Base-by-base conservation (phyloP, 176 grass and related monocot genomes). In the Triticum timopheevii region DNA sequence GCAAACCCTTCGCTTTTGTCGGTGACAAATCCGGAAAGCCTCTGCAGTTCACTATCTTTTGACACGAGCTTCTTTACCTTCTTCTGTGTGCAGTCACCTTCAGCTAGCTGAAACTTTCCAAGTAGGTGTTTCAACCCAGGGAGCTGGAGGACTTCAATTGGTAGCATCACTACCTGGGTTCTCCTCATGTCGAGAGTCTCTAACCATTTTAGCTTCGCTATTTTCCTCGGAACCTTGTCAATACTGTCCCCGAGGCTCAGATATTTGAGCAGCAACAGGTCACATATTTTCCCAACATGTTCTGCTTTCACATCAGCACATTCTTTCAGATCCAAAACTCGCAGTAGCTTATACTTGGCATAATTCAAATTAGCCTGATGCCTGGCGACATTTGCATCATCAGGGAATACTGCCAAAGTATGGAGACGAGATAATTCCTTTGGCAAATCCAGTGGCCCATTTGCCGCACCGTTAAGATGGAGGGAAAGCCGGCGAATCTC, bases 121-220 rank as follows among this genome's bases (percentile, higher is more conserved):
- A 82, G 64, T 0, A 82, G 80, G 10, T 82, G 65, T 12, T 82
- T 82, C 38, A 82, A 22, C 17, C 13, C 5, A 11, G 80, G 80
- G 9, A 82, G 64, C 40, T n/a, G 8, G 6, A 82, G 7, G 64
- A 69, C 42, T 33, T 82, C 64, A 33, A 33, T 47, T 8, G 80
- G 80, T 17, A 82, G 11, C 6, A 0, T 10, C 25, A 77, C 73
- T 31, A 54, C 28, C 42, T 31, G 73, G 3, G 25, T 35, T 82
- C 65, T 82, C 28, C 64, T 66, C 17, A 82, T 45, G 80, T 82
- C 78, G 0, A 80, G 78, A 30, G 78, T 80, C 78, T 80, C 78
- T 30, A 80, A 65, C 36, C 23, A 80, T 63, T 66, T 28, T 16
- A 80, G 61, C 23, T 65, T 44, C 1, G 0, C 52, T 61, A 78